Conservation (phyloP, 2,329 filamentous ascomycete genomes). For the Catunica adiposa region DNA sequence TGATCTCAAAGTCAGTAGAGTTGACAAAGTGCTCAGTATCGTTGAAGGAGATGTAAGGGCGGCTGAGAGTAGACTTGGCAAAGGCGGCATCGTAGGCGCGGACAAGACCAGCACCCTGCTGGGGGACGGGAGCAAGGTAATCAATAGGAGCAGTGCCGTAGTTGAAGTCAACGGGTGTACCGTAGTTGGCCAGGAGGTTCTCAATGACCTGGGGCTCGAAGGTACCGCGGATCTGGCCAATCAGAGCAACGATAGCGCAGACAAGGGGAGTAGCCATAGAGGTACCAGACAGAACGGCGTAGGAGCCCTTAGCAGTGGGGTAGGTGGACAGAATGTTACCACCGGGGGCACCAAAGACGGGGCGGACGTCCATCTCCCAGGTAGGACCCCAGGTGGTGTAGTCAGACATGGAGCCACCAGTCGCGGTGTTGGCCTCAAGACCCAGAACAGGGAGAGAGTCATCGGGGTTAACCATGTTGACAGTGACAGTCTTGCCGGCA, state of each 20-base stretch:
- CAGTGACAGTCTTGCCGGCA: constrained; percentile 26
- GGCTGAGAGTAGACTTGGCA: constrained; percentile 34
- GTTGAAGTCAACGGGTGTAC: constrained; percentile 34
- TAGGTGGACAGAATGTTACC: constrained; percentile 43
- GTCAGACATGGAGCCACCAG: constrained; percentile 34
- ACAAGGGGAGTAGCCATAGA: constrained; percentile 44
- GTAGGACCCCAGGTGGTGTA: constrained; percentile 46
- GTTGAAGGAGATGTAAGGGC: constrained; percentile 45
- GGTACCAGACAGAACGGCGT: constrained; percentile 37
- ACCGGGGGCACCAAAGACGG: constrained; percentile 38
- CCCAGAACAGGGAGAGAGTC: constrained; percentile 23
- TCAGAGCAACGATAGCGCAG: constrained; percentile 37
- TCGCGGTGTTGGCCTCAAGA: constrained; percentile 23
- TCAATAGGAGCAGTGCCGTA: constrained; percentile 23
- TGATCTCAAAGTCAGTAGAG: constrained; percentile 35
- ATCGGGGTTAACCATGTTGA: constrained; percentile 28
- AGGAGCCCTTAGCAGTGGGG: constrained; percentile 22
- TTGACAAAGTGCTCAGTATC: constrained; percentile 41
- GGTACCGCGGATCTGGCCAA: constrained; percentile 35
- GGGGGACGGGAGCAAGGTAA: constrained; percentile 36
- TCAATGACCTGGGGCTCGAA: constrained; percentile 33
- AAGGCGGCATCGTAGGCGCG: constrained; percentile 42
- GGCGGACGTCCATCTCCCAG: constrained; percentile 40
- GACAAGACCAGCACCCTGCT: constrained; percentile 44
- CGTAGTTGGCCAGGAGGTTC: constrained; percentile 32